Percentiles rank a stretch among this genome's conserved stretches.
Evolutionary conservation across 2,329 filamentous ascomycete species (phyloP).

Genomic region (Aspergillus fumigatiaffinis): DNA sequence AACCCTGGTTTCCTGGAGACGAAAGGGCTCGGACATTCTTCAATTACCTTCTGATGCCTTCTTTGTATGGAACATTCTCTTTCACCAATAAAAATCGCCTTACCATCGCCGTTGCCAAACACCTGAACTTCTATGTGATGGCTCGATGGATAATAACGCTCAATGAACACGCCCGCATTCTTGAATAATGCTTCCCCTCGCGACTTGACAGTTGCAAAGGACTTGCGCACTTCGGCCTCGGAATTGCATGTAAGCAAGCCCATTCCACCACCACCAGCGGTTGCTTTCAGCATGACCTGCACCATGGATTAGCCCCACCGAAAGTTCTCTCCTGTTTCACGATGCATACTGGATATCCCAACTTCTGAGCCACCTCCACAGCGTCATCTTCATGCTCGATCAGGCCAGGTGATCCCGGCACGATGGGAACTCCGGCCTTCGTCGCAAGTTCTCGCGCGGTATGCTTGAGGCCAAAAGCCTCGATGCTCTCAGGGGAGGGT

Average conservation of each 20-base stretch:
- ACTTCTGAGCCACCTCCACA: constrained; percentile 38
- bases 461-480: constrained; percentile 58
- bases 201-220: constrained; percentile 68
- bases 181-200: constrained; percentile 78
- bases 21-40: constrained; percentile 80
- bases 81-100: constrained; percentile 80
- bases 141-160: constrained; percentile 74
- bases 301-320: background rate
- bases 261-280: constrained; percentile 77
- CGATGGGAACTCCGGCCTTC: constrained; percentile 51
- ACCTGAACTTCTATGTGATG: constrained; percentile 88
- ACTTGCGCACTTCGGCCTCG: constrained; percentile 64
- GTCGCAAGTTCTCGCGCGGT: constrained; percentile 52
- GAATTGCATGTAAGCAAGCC: constrained; percentile 72
- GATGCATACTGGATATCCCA: constrained; percentile 47
- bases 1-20: constrained; percentile 52
- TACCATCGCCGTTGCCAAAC: constrained; percentile 76
- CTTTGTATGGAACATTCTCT: constrained; percentile 84
- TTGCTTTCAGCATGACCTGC: constrained; percentile 70
- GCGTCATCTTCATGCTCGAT: constrained; percentile 48
- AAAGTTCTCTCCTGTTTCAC: background rate
- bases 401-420: constrained; percentile 51
- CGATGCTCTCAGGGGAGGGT: constrained; percentile 52
- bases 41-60: constrained; percentile 84
- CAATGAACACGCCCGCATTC: constrained; percentile 78